Percentiles rank a stretch among this genome's conserved stretches.
Evolutionary conservation across 1,139 yeast genomes (phyloP).

Genomic region (Nakaseomyces delphensis): DNA sequence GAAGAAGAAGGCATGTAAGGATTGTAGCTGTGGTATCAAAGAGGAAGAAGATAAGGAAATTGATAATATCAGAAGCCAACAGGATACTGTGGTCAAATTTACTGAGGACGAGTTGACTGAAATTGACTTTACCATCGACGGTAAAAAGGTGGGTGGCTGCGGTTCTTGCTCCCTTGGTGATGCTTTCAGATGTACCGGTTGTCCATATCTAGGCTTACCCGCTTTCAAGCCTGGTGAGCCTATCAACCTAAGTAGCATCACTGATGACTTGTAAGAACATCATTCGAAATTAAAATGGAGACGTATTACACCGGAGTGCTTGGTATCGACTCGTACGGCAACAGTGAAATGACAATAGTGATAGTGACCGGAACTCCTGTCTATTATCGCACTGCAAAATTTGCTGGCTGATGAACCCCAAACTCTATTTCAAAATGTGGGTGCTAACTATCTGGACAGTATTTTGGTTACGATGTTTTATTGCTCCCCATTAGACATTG

Average conservation of each 20-base stretch:
- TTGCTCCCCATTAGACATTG: too few relatives aligned
- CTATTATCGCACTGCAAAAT: neutral
- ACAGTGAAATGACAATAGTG: neutral
- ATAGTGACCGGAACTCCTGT: neutral
- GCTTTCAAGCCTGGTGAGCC: conserved; percentile 96
- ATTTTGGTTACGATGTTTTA: too few relatives aligned
- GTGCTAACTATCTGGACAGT: too few relatives aligned
- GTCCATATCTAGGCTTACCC: conserved; percentile 94
- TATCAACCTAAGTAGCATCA: conserved; percentile 34
- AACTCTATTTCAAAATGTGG: too few relatives aligned
- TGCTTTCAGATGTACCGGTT: conserved; percentile 96
- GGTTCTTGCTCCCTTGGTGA: conserved; percentile 96
- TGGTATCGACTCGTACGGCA: too few relatives aligned
- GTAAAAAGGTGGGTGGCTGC: conserved; percentile 88
- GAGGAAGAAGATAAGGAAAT: conserved; percentile 62
- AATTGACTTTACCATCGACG: conserved; percentile 89
- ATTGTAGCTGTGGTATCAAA: conserved; percentile 92
- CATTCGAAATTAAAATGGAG: neutral
- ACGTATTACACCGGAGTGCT: neutral
- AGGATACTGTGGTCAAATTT: conserved; percentile 29
- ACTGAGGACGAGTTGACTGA: conserved; percentile 40
- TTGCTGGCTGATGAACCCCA: too few relatives aligned
- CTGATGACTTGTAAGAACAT: conserved; percentile 35
- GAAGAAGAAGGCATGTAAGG: conserved; percentile 86
- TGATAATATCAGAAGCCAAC: conserved; percentile 42